Conservation (phyloP, 768 basidiomycete genomes). For the Lactarius deliciosus region DNA sequence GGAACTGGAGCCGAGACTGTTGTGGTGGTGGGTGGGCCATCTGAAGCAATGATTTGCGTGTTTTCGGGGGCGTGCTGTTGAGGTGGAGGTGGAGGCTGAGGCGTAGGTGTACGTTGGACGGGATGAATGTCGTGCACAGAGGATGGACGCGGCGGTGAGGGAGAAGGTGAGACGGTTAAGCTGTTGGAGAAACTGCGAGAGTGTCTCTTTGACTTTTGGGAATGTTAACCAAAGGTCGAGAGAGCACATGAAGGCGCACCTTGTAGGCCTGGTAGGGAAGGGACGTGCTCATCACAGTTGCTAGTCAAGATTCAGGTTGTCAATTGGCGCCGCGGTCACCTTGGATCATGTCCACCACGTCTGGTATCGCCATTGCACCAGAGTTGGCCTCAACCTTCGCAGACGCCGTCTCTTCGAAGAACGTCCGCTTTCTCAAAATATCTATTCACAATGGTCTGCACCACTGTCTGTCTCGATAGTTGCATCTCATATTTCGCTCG, state of each 20-base stretch:
- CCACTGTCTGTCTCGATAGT: slow-evolving; percentile 24
- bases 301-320: background rate
- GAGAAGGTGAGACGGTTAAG: slow-evolving; percentile 21
- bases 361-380: slow-evolving; percentile 64
- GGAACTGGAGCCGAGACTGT: background rate
- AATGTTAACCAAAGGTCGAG: slow-evolving; percentile 12
- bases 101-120: background rate
- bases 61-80: slow-evolving; percentile 9
- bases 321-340: background rate
- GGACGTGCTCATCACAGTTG: slow-evolving; percentile 33
- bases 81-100: background rate
- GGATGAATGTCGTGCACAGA: slow-evolving; percentile 10
- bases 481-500: slow-evolving; percentile 33
- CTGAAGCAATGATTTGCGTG: background rate
- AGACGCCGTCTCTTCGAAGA: slow-evolving; percentile 49
- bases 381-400: slow-evolving; percentile 60
- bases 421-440: slow-evolving; percentile 73
- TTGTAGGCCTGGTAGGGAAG: slow-evolving; percentile 53
- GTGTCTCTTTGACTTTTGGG: slow-evolving; percentile 47
- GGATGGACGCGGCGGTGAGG: slow-evolving; percentile 24
- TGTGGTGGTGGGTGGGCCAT: slow-evolving; percentile 2
- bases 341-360: slow-evolving; percentile 62
- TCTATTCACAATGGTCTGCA: slow-evolving; percentile 70
- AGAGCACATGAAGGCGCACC: slow-evolving; percentile 33
- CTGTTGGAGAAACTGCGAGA: slow-evolving; percentile 41